Base-by-base conservation (phyloP, 2,329 filamentous ascomycete species). In the Monosporascus sp. region DNA sequence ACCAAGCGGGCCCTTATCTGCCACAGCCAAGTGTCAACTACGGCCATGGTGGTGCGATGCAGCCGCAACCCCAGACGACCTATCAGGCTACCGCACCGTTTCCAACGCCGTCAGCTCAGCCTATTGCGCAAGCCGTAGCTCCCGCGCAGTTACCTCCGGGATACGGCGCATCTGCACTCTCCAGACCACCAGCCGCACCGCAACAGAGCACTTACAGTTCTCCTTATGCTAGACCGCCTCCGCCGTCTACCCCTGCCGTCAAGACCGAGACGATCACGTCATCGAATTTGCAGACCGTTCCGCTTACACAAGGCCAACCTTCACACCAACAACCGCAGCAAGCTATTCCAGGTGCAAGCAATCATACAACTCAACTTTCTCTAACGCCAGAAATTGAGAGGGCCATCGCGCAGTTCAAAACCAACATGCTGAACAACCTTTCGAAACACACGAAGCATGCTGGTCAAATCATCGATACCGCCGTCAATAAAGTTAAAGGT, bases 151-250 rank as follows among this genome's bases (percentile, higher is more conserved):
- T 67, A 27, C 63, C 66, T 48, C 55, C 57, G 38, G 57, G 60
- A 36, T 66, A 66, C 50, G 59, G 57, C 35, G 56, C 49, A 14
- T 43, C 62, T 27, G 45, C 54, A 7, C 43, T 66, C 7, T 54
- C 63, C n/a, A 60, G 62, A 35, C 65, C 62, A 41, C 50, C 63
- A 20, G 60, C 50, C 31, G 55, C 54, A 18, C 37, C 58, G n/a
- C 65, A 67, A 41, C 65, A 65, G 54, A 63, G 62, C 50, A 66
- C 65, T 1, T 69, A 67, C 53, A 67, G 60, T 47, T 67, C 66
- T 27, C 66, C 64, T 22, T 69, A 69, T 48, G 64, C 65, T 11
- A 62, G 66, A 51, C 65, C 66, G 17, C 59, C 66, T 9, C 62
- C 64, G 15, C 57, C 55, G 35, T 36, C 59, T 17, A 65, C 60